These are phyloP conservation scores for Tulasnella sp. DNA, from an alignment of 768 basidiomycete species.

Conservation along the genomic window DNA sequence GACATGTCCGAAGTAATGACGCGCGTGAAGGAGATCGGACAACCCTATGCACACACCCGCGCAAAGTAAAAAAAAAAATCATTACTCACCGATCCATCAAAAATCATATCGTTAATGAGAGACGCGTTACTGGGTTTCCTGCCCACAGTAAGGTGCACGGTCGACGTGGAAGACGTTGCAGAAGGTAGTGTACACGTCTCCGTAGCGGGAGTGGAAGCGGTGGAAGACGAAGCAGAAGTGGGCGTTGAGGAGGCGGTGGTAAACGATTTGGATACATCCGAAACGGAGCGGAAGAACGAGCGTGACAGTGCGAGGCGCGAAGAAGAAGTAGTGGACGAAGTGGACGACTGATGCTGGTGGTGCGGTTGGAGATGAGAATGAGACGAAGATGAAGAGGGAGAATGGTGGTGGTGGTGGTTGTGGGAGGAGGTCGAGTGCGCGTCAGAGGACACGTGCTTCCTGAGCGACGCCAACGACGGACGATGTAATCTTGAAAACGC, in stretches of 20 bases:
- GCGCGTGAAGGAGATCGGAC: not conserved
- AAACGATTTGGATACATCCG: conserved; percentile 5
- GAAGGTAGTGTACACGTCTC: not conserved
- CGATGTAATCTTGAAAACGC: not conserved
- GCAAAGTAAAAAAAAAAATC: not conserved
- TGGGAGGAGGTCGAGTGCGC: not conserved
- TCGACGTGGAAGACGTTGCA: not conserved
- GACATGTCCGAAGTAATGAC: not conserved
- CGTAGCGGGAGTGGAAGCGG: not conserved
- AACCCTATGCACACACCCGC: not conserved
- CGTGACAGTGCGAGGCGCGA: not conserved
- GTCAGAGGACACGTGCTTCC: not conserved
- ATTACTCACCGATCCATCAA: not conserved
- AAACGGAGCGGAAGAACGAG: conserved; percentile 12
- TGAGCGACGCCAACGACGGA: not conserved
- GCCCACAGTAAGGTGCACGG: not conserved
- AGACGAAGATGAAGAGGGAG: not conserved
- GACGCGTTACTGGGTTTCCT: not conserved
- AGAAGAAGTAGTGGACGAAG: not conserved
- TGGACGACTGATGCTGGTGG: not conserved
- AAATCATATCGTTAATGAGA: not conserved
- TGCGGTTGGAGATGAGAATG: not conserved
- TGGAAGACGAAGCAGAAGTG: not conserved
- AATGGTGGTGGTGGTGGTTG: not conserved
- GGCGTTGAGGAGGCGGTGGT: not conserved